Evolutionary conservation across 495 filamentous ascomycete genomes (phyloP).

Genomic region (Cryomyces minteri): DNA sequence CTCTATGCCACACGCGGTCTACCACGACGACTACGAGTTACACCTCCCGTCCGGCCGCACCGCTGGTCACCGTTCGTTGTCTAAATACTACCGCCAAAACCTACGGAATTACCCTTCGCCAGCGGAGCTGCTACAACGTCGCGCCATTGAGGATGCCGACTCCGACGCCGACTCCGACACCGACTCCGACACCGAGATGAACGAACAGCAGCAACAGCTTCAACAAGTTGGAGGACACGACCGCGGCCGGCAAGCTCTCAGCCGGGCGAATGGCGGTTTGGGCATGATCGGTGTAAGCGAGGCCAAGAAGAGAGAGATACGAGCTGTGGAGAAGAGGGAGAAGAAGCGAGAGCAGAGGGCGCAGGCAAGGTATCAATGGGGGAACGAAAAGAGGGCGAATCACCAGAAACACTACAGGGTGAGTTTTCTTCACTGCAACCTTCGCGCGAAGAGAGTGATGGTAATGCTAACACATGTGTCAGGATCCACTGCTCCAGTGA

Average conservation of each 20-base stretch:
- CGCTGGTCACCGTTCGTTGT: constrained; percentile 78
- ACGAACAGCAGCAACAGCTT: constrained; percentile 12
- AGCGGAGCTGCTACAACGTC: constrained; percentile 32
- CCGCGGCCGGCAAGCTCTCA: constrained; percentile 40
- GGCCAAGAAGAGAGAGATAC: constrained; percentile 48
- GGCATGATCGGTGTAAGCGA: constrained; percentile 61
- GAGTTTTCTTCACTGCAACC: too few species aligned
- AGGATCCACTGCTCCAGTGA: too few species aligned
- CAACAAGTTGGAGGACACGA: constrained; percentile 10
- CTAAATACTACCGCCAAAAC: constrained; percentile 83
- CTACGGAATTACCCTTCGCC: constrained; percentile 60
- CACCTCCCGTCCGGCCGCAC: constrained; percentile 80
- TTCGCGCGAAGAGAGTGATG: too few species aligned
- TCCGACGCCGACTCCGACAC: constrained; percentile 15
- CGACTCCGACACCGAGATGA: constrained; percentile 28
- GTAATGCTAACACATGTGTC: too few species aligned
- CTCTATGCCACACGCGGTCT: constrained; percentile 42
- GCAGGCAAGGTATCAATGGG: constrained; percentile 38
- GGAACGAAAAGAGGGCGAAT: constrained; percentile 45
- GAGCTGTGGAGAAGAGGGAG: constrained; percentile 44
- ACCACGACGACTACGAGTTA: constrained; percentile 79
- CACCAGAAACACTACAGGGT: constrained; percentile 57
- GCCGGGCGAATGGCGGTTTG: constrained; percentile 47
- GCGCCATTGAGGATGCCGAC: constrained; percentile 16
- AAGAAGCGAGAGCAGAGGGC: constrained; percentile 40